A percentile compares a stretch with the other conserved stretches of the same genome.
Conservation (phyloP, 2,329 filamentous ascomycete genomes). For the Ophiostoma triangulosporum region DNA sequence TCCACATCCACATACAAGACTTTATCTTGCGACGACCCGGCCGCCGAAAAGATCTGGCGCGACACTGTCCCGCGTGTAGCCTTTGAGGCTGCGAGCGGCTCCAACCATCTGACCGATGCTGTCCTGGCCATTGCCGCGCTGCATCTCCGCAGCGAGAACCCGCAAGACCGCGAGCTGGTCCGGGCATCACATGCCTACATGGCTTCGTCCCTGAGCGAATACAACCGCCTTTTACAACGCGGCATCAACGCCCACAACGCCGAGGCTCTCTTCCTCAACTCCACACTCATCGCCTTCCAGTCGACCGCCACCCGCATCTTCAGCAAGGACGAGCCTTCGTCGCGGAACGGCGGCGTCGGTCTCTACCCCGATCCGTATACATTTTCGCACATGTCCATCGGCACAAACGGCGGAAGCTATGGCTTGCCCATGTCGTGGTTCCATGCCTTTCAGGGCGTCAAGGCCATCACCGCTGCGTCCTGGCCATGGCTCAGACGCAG, state of each 20-base stretch:
- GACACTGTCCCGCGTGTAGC: constrained; percentile 46
- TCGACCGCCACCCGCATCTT: constrained; percentile 50
- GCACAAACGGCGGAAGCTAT: constrained; percentile 27
- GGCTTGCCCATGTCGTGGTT: constrained; percentile 51
- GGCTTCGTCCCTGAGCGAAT: constrained; percentile 48
- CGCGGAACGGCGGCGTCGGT: neutral
- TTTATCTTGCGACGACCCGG: constrained; percentile 37
- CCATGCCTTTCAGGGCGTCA: constrained; percentile 53
- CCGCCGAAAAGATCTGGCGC: constrained; percentile 44
- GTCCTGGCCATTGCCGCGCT: constrained; percentile 51
- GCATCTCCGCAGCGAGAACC: constrained; percentile 42
- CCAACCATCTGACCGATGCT: constrained; percentile 46
- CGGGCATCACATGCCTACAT: constrained; percentile 52
- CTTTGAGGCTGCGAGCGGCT: constrained; percentile 32
- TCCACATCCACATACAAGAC: constrained; percentile 47
- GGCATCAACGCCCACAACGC: constrained; percentile 47
- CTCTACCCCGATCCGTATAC: constrained; percentile 3
- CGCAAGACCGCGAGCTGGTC: constrained; percentile 45
- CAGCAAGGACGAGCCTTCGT: constrained; percentile 35
- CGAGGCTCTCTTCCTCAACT: constrained; percentile 48
- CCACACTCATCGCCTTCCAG: constrained; percentile 53
- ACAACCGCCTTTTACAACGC: constrained; percentile 39
- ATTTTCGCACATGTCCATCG: constrained; percentile 5
- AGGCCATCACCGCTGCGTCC: constrained; percentile 48
- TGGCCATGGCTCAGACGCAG: constrained; percentile 51